These are phyloP conservation scores for Rubus parviflorus DNA, from an alignment of 306 rosid species.

Conservation along the genomic window DNA sequence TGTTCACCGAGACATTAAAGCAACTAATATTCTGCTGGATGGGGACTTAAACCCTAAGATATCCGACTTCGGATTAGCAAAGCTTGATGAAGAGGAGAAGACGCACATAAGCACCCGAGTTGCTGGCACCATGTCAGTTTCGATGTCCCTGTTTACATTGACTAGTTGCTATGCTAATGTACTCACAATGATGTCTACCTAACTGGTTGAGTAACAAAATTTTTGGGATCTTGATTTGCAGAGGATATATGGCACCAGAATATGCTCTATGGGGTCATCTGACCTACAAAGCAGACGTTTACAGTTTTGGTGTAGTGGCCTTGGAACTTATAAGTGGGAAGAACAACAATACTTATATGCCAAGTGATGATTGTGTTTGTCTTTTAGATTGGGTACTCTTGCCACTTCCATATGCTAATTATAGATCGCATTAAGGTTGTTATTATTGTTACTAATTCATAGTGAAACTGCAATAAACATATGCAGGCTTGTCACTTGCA, in stretches of 20 bases:
- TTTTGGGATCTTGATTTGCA: slow-evolving; percentile 26
- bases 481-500: slow-evolving; percentile 67
- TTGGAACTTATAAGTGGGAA: slow-evolving; percentile 63
- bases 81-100: slow-evolving; percentile 65
- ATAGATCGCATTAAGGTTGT: background rate
- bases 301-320: slow-evolving; percentile 72
- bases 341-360: slow-evolving; percentile 54
- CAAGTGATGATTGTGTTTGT: slow-evolving; percentile 50
- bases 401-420: background rate
- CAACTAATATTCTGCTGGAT: slow-evolving; percentile 75
- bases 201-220: background rate
- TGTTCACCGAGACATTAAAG: slow-evolving; percentile 78
- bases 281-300: slow-evolving; percentile 69
- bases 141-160: background rate
- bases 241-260: slow-evolving; percentile 85
- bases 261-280: slow-evolving; percentile 75
- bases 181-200: background rate
- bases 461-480: background rate
- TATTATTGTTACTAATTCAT: background rate
- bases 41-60: slow-evolving; percentile 64
- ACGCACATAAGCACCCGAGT: slow-evolving; percentile 68
- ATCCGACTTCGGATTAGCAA: slow-evolving; percentile 81
- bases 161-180: background rate
- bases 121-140: slow-evolving; percentile 80
- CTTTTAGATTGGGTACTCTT: slow-evolving; percentile 61